Evolutionary conservation across 768 basidiomycete species (phyloP), one percentile per base, ranked within the genome.

Genomic region (Saitozyma podzolica): DNA sequence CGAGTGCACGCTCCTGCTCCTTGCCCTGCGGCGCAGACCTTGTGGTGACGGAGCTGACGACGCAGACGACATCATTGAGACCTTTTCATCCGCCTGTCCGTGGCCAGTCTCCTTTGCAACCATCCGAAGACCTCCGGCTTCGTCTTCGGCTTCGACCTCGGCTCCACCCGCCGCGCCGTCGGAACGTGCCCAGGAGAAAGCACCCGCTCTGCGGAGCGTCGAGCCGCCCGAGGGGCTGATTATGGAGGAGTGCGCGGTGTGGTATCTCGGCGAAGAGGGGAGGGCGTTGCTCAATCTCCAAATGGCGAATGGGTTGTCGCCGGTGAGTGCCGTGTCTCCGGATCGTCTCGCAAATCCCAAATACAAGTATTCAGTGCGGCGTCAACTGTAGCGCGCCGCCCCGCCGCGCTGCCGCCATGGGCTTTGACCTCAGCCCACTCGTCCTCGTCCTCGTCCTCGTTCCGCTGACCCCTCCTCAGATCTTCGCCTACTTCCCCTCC

Each of bases 201-300:
- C 70, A 8, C 67, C 69, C 20, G 72, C 76, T n/a, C 57, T 80
- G 17, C 66, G 80, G 17, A 63, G 65, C 7, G 68, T 74, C 63
- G 58, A 62, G 5, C 71, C 80, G 6, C 78, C 80, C 0, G 13
- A 51, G 0, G 77, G 70, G 6, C 14, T 77, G 41, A 58, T 52
- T 11, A 69, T 78, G 50, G 56, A 58, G 72, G 79, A 83, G 43
- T 81, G 76, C 61, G 70, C 77, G 1, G 79, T 87, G 19, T 74
- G 86, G 51, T 88, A 87, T 70, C 82, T 98, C 48, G 95, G 95
- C 1, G 84, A 84, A 19, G 91, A 96, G 77, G 88, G 86, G 63
- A 84, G 94, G 3, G 84, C 84, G 0, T 80, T 97, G 47, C 89
- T 89, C 9, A 97, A 97, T 70, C 77, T 97, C 8, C 83, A 96